A percentile compares a stretch with the other conserved stretches of the same genome.
Conservation (phyloP, 352 stramenopile genomes). For the Globisporangium barbulae region DNA sequence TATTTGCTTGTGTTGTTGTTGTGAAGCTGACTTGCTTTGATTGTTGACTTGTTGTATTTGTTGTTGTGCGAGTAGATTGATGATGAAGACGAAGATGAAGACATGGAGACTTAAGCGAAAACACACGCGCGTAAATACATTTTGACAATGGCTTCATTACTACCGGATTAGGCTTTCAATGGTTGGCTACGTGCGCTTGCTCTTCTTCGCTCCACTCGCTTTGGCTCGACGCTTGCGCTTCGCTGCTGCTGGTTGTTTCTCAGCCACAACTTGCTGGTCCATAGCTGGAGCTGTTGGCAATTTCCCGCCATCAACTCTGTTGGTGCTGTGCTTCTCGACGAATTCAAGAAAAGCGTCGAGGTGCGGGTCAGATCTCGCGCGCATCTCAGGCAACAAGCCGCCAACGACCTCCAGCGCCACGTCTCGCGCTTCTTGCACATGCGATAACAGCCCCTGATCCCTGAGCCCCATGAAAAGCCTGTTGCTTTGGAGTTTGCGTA, state of each 20-base stretch:
- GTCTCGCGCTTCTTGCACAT: conserved; percentile 3
- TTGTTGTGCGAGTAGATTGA: conserved; percentile 20
- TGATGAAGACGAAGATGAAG: conserved; percentile 37
- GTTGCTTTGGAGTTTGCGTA: neutral
- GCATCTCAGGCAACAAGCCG: conserved; percentile 26
- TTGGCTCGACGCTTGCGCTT: conserved; percentile 5
- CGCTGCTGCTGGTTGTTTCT: neutral
- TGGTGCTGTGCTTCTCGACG: neutral
- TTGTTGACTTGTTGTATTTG: neutral
- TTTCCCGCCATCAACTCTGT: neutral
- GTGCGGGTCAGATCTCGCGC: conserved; percentile 21
- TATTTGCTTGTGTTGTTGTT: neutral
- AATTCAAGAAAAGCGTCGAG: conserved; percentile 10
- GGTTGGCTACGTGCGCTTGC: neutral
- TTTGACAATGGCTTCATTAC: neutral
- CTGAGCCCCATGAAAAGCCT: conserved; percentile 10
- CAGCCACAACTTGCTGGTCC: neutral
- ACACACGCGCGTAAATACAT: neutral
- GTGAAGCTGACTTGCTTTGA: neutral
- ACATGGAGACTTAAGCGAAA: conserved; percentile 34
- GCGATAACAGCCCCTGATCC: conserved; percentile 17
- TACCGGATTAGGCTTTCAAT: neutral
- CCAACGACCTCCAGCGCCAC: conserved; percentile 14
- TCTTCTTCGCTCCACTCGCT: neutral
- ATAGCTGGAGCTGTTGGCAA: neutral